Evolutionary conservation across 2,329 filamentous ascomycete species (phyloP), one percentile per base, ranked within the genome.

Genomic region (Epichloe amarillans): DNA sequence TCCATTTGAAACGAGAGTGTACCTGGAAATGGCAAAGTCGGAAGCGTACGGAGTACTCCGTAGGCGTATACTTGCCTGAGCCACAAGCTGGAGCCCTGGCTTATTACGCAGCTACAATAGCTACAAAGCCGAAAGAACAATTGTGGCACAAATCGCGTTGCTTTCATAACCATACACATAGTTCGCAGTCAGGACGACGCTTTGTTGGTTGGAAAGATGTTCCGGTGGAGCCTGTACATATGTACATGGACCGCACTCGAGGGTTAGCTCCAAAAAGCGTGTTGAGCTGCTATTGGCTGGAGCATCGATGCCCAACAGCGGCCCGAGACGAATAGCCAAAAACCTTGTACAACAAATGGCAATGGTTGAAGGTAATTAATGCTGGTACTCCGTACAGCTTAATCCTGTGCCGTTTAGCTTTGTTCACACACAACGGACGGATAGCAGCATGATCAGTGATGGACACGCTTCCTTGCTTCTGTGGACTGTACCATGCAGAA

Each of bases 271-370:
- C 17, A 43, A 23, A 39, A 52, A 58, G 59, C 59, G 58, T 55
- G 61, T 66, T 65, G 59, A 64, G 65, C 64, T 58, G 56, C 60
- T 63, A 69, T 62, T 62, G 61, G 65, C 57, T 55, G 56, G 60
- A 58, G 65, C 65, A 61, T 68, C 65, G 66, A 58, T 69, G 65
- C 66, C 66, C 66, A 67, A 68, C 63, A 52, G 55, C 52, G 50
- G 53, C 55, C 55, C 53, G 50, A 56, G 52, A 51, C 49, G 19
- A 3, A 21, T 21, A 46, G 44, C n/a, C 23, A 45, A 43, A 43
- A 49, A 49, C 33, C 19, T 44, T 46, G 46, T 45, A 49, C 51
- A 49, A 47, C 38, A 50, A 35, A 46, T 21, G 17, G n/a, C 23
- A 36, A 35, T 41, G 26, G 36, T 38, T 21, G 19, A 45, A 46